Evolutionary conservation across 2,329 filamentous ascomycete genomes (phyloP).

Genomic region (Sporothrix mexicana): DNA sequence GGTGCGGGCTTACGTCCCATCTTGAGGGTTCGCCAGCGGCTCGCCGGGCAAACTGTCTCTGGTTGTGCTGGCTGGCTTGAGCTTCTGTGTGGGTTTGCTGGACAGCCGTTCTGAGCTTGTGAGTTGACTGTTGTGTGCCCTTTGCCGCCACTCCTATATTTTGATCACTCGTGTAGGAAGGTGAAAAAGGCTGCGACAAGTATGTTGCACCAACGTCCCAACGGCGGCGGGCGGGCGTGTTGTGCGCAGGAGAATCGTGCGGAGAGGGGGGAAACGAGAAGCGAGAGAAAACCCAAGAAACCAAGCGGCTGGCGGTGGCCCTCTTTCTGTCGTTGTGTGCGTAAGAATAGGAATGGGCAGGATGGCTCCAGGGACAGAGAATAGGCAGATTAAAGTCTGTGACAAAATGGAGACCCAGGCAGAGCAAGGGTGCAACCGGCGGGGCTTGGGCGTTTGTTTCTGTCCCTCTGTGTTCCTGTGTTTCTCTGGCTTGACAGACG

Average conservation of each 20-base stretch:
- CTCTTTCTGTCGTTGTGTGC: too few species aligned
- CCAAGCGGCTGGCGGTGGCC: not conserved
- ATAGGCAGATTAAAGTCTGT: slow-evolving; percentile 47
- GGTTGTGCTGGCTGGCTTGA: not conserved
- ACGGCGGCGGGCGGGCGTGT: slow-evolving; percentile 13
- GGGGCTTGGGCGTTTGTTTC: slow-evolving; percentile 5
- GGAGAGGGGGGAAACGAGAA: not conserved
- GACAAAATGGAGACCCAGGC: slow-evolving; percentile 42
- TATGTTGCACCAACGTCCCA: slow-evolving; percentile 24
- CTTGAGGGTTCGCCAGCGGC: slow-evolving; percentile 36
- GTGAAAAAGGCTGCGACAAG: not conserved
- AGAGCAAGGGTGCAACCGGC: slow-evolving; percentile 30
- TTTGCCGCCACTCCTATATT: slow-evolving; percentile 8
- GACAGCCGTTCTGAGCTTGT: too few species aligned
- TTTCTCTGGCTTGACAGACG: not conserved
- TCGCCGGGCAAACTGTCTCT: not conserved
- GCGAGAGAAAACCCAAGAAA: not conserved
- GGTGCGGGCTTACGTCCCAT: slow-evolving; percentile 66
- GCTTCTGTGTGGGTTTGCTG: not conserved
- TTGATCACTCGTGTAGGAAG: slow-evolving; percentile 5
- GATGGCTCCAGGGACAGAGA: slow-evolving; percentile 39
- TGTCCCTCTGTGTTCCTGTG: not conserved
- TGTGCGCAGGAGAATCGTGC: not conserved
- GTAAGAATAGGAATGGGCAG: slow-evolving; percentile 30
- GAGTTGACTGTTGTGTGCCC: slow-evolving; percentile 3